Evolutionary conservation across 306 rosid genomes (phyloP).

Genomic region (Vachellia collinsii): DNA sequence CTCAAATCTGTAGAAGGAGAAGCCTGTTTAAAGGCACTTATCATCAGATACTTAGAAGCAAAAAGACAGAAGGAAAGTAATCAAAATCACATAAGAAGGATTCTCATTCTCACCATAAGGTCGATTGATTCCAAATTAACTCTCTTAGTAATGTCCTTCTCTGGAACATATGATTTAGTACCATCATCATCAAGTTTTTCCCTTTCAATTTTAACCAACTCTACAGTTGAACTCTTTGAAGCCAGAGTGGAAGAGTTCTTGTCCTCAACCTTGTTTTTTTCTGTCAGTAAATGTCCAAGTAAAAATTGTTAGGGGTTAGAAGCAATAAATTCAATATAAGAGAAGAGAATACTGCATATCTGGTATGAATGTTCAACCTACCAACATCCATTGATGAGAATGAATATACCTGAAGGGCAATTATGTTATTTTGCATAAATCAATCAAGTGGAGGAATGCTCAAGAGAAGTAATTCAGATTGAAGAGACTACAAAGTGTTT

Average conservation of each 20-base stretch:
- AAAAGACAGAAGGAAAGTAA: slow-evolving; percentile 20
- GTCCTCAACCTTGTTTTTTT: slow-evolving; percentile 41
- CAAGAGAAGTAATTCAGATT: too few relatives aligned
- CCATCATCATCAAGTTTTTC: slow-evolving; percentile 33
- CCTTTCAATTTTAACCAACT: slow-evolving; percentile 35
- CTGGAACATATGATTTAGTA: slow-evolving; percentile 26
- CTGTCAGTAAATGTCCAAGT: slow-evolving; percentile 32
- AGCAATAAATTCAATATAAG: neutral
- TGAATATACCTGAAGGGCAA: too few relatives aligned
- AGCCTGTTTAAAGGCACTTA: slow-evolving; percentile 52
- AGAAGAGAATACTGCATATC: neutral
- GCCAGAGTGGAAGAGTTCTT: neutral
- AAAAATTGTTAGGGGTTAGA: neutral
- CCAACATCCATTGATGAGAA: slow-evolving; percentile 36
- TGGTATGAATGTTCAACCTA: slow-evolving; percentile 34
- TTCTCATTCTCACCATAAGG: slow-evolving; percentile 63
- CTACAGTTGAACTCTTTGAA: slow-evolving; percentile 35
- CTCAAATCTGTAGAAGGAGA: slow-evolving; percentile 56
- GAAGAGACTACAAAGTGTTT: too few relatives aligned
- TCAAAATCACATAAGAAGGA: slow-evolving; percentile 21
- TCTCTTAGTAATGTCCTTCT: slow-evolving; percentile 24
- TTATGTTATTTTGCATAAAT: too few relatives aligned
- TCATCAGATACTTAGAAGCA: slow-evolving; percentile 40
- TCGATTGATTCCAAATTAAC: slow-evolving; percentile 49
- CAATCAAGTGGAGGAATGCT: too few relatives aligned